A percentile compares a stretch with the other conserved stretches of the same genome.
Conservation (phyloP, 2,329 filamentous ascomycete species). For the Trichophyton benhamiae region DNA sequence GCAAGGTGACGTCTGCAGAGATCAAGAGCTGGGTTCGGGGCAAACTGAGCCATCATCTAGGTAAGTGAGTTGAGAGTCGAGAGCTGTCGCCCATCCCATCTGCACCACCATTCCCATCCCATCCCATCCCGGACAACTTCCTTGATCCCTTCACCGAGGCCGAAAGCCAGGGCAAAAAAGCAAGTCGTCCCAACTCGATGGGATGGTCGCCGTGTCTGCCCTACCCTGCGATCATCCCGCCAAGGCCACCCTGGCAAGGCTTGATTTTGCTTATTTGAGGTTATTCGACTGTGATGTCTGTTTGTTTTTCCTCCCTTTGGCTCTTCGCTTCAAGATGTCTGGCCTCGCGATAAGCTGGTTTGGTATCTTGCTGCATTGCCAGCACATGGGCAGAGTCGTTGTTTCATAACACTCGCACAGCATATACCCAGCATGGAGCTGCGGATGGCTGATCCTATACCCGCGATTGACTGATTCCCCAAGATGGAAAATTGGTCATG, state of each 20-base stretch:
- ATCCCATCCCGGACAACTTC: not conserved
- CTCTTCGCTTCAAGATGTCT: not conserved
- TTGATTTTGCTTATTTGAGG: conserved; percentile 12
- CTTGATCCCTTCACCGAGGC: not conserved
- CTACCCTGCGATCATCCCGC: conserved; percentile 1
- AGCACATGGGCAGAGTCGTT: not conserved
- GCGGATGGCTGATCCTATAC: not conserved
- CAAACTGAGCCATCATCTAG: conserved; percentile 58
- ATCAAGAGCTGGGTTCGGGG: conserved; percentile 60
- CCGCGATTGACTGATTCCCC: not conserved
- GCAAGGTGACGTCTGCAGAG: conserved; percentile 42
- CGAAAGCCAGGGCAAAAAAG: not conserved
- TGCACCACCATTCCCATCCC: too few species aligned
- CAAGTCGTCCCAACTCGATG: not conserved
- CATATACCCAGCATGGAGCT: not conserved
- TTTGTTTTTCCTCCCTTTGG: conserved; percentile 2
- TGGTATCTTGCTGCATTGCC: not conserved
- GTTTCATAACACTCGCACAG: not conserved
- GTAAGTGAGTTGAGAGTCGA: conserved; percentile 27
- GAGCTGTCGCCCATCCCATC: not conserved
- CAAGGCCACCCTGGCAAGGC: conserved; percentile 12
- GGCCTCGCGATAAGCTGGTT: not conserved
- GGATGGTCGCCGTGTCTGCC: not conserved
- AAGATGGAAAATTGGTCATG: not conserved
- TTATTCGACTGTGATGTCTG: not conserved